Evolutionary conservation across 2,329 filamentous ascomycete genomes (phyloP), one percentile per base, ranked within the genome.

Genomic region (Penicillium digitatum): DNA sequence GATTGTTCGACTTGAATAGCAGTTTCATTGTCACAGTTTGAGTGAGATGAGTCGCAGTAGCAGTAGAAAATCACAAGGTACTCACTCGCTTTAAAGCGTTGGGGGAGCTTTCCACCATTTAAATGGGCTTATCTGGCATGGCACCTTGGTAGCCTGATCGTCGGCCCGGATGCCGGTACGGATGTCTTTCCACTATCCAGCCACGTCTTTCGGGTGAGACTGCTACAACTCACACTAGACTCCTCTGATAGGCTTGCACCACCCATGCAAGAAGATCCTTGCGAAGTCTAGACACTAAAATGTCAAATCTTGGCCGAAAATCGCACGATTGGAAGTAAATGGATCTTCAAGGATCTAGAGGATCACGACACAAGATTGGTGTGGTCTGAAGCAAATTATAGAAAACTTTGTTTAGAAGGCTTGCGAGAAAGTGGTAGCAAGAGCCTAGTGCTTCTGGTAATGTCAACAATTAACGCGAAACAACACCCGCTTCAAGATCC

Each of bases 401-500:
- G 16, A 42, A 35, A 49, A 27, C 3, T 16, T 22, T 27, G 1
- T 11, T 29, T n/a, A 16, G 44, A 31, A 32, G 34, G 6, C 16
- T 14, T n/a, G 9, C 18, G 5, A 24, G 11, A 47, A 47, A 16
- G 5, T 37, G 24, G 45, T 48, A 47, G 48, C 31, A 18, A 54
- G 34, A 24, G 46, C 57, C 53, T 35, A 40, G 34, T 12, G 40
- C 31, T 56, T 44, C 39, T 37, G 22, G 34, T 20, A 45, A 37
- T 37, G 14, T 34, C n/a, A n/a, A n/a, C n/a, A n/a, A n/a, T n/a
- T n/a, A n/a, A n/a, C n/a, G n/a, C n/a, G n/a, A n/a, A n/a, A 43
- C 45, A 54, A 63, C 38, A 56, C 45, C 56, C 49, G 46, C 50
- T 32, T 24, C 10, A 16, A 10, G 42, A 55, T 49, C 57, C 59